These are phyloP conservation scores for Ceratocystis papillata DNA, from an alignment of 2,329 filamentous ascomycete species.

Conservation along the genomic window DNA sequence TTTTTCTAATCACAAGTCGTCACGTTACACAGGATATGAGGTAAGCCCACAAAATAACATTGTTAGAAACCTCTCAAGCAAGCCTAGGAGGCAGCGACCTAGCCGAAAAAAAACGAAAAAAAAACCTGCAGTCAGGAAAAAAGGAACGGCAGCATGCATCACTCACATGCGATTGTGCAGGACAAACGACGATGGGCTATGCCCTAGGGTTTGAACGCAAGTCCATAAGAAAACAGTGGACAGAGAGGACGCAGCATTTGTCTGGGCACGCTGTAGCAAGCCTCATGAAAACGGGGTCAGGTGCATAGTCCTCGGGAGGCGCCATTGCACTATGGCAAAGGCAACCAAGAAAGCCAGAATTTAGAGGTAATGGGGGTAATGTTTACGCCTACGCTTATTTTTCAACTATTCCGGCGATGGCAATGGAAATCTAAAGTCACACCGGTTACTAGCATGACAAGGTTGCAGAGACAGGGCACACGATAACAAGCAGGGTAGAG, in stretches of 20 bases:
- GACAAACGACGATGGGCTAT: slow-evolving; percentile 2
- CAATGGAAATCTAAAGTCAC: not conserved
- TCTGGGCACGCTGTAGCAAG: not conserved
- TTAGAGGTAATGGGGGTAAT: too few species aligned
- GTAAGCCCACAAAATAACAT: not conserved
- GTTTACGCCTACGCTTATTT: too few species aligned
- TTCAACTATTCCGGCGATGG: too few species aligned
- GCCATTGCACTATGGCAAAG: not conserved
- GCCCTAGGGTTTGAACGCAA: not conserved
- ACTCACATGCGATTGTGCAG: not conserved
- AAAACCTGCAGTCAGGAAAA: not conserved
- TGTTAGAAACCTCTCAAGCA: not conserved
- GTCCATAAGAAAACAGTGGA: not conserved
- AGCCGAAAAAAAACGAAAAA: not conserved
- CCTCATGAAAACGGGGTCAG: slow-evolving; percentile 3
- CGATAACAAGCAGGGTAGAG: too few species aligned
- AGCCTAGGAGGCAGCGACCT: too few species aligned
- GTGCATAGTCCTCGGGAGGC: not conserved
- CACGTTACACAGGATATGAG: not conserved
- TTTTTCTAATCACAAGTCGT: not conserved
- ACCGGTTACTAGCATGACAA: not conserved
- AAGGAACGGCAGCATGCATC: not conserved
- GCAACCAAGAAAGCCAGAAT: not conserved
- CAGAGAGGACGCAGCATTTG: not conserved
- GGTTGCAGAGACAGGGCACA: too few species aligned